These are phyloP conservation scores for Cryptococcus deneoformans DNA, from an alignment of 1,284 basidiomycete genomes.

Conservation along the genomic window DNA sequence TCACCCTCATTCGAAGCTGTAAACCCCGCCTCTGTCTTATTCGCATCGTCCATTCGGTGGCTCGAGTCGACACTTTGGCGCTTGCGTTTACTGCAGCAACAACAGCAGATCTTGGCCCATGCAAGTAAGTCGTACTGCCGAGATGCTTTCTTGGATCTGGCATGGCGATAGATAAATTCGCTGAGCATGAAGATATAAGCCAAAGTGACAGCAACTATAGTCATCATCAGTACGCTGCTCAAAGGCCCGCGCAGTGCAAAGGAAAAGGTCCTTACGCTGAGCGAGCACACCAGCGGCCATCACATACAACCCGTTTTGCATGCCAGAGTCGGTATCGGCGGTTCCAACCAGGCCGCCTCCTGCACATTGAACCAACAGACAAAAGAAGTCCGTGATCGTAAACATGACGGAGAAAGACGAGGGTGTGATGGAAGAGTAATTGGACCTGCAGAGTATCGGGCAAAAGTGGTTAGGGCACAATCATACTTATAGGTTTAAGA, in stretches of 20 bases:
- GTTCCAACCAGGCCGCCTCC: constrained; percentile 9
- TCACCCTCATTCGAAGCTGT: too few species aligned
- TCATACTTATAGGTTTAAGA: too few species aligned
- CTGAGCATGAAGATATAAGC: constrained; percentile 2
- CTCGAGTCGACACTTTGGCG: too few species aligned
- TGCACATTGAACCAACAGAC: constrained; percentile 9
- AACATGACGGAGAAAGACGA: constrained; percentile 8
- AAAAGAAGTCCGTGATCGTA: constrained; percentile 9
- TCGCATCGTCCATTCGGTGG: too few species aligned
- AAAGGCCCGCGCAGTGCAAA: not conserved
- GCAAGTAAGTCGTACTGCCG: too few species aligned
- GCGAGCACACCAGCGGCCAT: constrained; percentile 8
- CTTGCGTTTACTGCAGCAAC: too few species aligned
- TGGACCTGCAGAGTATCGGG: too few species aligned
- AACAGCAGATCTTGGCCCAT: too few species aligned
- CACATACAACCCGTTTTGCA: constrained; percentile 5
- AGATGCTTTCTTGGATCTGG: too few species aligned
- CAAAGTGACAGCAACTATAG: constrained; percentile 3
- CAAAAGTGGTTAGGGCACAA: too few species aligned
- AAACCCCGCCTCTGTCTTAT: too few species aligned
- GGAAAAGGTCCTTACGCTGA: constrained; percentile 1
- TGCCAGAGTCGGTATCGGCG: not conserved
- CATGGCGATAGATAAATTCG: too few species aligned
- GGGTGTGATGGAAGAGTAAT: constrained; percentile 2
- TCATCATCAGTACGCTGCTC: not conserved